Evolutionary conservation across 148 eudicot species (phyloP), one percentile per base, ranked within the genome.

Genomic region (Vaccinium myrtillus): DNA sequence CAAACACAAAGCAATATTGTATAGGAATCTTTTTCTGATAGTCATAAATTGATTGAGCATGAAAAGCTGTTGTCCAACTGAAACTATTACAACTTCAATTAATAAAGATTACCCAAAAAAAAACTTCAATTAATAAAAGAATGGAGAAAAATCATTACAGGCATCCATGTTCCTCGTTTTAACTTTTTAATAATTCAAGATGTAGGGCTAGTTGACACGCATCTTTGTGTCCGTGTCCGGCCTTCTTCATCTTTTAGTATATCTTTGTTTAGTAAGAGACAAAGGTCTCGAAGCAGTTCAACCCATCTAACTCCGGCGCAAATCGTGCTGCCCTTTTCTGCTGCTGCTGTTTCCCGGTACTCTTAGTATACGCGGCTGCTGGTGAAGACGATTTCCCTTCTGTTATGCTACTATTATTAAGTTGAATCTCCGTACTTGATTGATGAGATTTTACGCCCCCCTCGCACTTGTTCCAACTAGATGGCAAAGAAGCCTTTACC

Each of bases 241-340:
- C 36, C 36, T 2, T 71, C 15, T 14, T 32, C 21, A 27, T 13
- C 46, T 70, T 32, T 54, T 11, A 18, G 18, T 3, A 27, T 39
- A 14, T 12, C 2, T 53, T 18, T 2, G 1, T n/a, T 70, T 27
- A 82, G 59, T 36, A 81, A 75, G 67, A 39, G 63, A 89, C 84
- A 11, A 89, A 27, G 63, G 89, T 85, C 63, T 89, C 91, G 19
- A 89, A 89, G 76, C 87, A 87, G 83, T 89, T 58, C 77, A 89
- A 51, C 27, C 89, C 91, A 65, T 89, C 91, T 7, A 85, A 80
- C 85, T 89, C 91, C 59, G 82, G 86, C 61, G 91, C 91, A 83
- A 74, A 87, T 50, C 87, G 74, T 23, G 83, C 65, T 8, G 49
- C 59, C 5, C 49, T 27, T 78, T 81, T 75, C 14, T 27, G 46